Evolutionary conservation across 805 yeast genomes (phyloP), one percentile per base, ranked within the genome.

Genomic region (Hanseniaspora clermontiae): DNA sequence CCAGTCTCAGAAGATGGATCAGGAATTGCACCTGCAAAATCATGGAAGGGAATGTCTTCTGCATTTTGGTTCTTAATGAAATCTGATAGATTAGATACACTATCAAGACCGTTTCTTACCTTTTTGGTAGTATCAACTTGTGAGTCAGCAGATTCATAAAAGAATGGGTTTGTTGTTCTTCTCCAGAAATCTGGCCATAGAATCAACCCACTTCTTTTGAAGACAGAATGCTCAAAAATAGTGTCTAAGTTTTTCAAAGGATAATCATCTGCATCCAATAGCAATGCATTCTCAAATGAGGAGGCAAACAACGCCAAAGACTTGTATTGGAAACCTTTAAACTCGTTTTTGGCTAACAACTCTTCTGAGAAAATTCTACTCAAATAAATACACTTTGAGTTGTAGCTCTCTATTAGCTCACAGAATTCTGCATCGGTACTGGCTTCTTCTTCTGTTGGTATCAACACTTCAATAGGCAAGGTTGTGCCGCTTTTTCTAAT

Each of bases 111-210:
- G 57, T 63, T 62, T 50, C 73, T 64, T 2, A 65, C 65, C 57
- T 72, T 69, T 1, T 69, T 64, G 10, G 72, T 72, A 19, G 59
- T 65, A 60, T 64, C 68, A 39, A 68, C 72, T 66, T 65, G 51
- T 9, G 72, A 65, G 17, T 65, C 69, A 10, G 85, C 77, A 55
- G 83, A 79, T 9, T 76, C 69, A 65, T 81, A 83, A 60, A 76
- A 77, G 38, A 69, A 65, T 1, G 89, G 88, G 1, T 84, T 74
- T 0, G 86, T 79, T 4, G 84, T 78, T 58, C 90, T 73, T 62
- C 79, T 73, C 89, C 90, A 83, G 59, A 80, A 80, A 68, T 83
- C 89, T 0, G 89, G 90, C 89, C 89, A 83, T 1, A 81, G 73
- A 36, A 83, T 74, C 66, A 83, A 66, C 3, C 86, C 84, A 40